Conservation (phyloP, 805 yeast species). For the Pichia gijzeniarum region DNA sequence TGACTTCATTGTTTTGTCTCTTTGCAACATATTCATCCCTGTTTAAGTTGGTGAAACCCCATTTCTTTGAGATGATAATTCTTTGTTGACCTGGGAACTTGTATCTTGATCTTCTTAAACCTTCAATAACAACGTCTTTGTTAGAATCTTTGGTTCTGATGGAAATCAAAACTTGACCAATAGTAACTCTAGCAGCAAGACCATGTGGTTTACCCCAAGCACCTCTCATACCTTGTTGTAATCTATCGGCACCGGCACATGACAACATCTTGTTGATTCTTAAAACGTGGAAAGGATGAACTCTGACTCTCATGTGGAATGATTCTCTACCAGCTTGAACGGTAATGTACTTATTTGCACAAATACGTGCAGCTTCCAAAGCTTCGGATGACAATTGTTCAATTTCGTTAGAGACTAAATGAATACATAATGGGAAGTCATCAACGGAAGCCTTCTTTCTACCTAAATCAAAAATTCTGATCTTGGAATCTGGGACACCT, state of each 20-base stretch:
- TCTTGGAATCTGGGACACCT: constrained; percentile 99
- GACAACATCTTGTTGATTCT: constrained; percentile 99
- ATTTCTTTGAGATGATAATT: constrained; percentile 98
- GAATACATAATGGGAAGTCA: constrained; percentile 99
- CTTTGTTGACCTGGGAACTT: constrained; percentile 99
- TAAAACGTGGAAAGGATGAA: constrained; percentile 99
- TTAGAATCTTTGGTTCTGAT: constrained; percentile 97
- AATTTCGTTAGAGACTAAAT: constrained; percentile 97
- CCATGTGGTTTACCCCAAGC: constrained; percentile 99
- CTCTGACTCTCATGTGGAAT: constrained; percentile 99
- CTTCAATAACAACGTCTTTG: constrained; percentile 97
- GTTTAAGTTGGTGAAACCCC: constrained; percentile 99
- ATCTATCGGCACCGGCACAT: constrained; percentile 99
- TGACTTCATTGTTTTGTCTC: constrained; percentile 96
- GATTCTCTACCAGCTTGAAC: constrained; percentile 97
- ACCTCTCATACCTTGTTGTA: constrained; percentile 99
- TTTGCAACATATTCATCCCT: constrained; percentile 92
- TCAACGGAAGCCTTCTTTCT: constrained; percentile 99
- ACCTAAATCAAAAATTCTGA: constrained; percentile 98
- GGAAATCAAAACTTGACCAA: constrained; percentile 97
- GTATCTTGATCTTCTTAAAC: constrained; percentile 99
- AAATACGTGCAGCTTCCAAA: constrained; percentile 99
- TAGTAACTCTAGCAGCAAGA: constrained; percentile 97
- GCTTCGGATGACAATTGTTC: constrained; percentile 99
- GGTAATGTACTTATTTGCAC: constrained; percentile 99